These are phyloP conservation scores for Tylopilus plumbeoviolaceoides DNA, from an alignment of 768 basidiomycete genomes.

Conservation along the genomic window DNA sequence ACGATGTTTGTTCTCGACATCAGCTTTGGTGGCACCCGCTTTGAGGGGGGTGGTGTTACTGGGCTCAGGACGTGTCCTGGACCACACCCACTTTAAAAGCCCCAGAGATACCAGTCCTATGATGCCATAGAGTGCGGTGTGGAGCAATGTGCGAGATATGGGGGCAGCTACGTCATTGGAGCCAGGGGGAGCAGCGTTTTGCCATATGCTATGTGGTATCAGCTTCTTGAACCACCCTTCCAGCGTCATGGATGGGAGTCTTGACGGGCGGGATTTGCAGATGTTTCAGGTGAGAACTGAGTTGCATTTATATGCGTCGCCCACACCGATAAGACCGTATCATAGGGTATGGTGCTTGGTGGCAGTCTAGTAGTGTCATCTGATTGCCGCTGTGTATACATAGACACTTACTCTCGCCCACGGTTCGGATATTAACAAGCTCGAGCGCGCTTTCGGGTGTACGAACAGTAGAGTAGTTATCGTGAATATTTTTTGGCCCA, in stretches of 20 bases:
- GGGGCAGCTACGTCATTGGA: constrained; percentile 23
- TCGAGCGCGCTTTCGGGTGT: no score
- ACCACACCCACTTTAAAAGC: constrained; percentile 15
- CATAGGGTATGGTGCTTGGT: not conserved
- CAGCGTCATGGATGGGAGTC: constrained; percentile 5
- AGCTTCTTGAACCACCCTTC: constrained; percentile 7
- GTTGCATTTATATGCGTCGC: not conserved
- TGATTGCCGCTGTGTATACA: not conserved
- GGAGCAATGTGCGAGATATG: constrained; percentile 12
- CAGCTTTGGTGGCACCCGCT: constrained; percentile 1
- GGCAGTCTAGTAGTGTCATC: not conserved
- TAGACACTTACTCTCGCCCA: not conserved
- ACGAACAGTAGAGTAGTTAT: no score
- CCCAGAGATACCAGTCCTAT: constrained; percentile 4
- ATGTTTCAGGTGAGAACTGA: not conserved
- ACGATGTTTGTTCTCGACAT: constrained; percentile 18
- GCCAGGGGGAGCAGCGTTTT: constrained; percentile 3
- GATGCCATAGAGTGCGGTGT: constrained; percentile 13
- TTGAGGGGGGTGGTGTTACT: not conserved
- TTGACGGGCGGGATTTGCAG: not conserved
- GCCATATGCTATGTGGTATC: not conserved
- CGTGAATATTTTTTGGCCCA: not conserved
- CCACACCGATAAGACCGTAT: not conserved
- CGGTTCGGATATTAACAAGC: not conserved
- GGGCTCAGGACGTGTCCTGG: not conserved